Conservation (phyloP, 2,329 filamentous ascomycete species). For the Purpureocillium lavendulum region DNA sequence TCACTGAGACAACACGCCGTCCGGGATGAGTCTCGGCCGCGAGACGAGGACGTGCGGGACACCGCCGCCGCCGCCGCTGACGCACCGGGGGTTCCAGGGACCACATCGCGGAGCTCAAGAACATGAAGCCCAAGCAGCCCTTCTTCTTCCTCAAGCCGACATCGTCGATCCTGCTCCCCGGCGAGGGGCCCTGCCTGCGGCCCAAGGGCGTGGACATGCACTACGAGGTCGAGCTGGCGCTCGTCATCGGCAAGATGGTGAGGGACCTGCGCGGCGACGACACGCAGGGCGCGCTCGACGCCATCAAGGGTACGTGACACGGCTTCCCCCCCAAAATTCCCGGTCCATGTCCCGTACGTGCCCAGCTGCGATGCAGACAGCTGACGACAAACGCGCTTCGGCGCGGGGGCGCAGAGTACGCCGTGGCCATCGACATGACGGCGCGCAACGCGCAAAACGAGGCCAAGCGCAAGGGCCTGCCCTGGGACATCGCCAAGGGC, state of each 20-base stretch:
- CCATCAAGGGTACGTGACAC: conserved; percentile 60
- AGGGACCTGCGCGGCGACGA: conserved; percentile 70
- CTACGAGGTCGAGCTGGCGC: conserved; percentile 89
- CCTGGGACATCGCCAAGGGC: conserved; percentile 94
- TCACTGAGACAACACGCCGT: no score
- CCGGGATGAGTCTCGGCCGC: no score
- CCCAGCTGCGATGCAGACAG: no score
- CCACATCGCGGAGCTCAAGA: conserved; percentile 89
- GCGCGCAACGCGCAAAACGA: conserved; percentile 92
- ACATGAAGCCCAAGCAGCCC: conserved; percentile 78
- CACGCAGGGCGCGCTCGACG: conserved; percentile 65
- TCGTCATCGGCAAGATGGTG: conserved; percentile 77
- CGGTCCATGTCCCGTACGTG: no score
- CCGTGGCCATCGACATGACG: conserved; percentile 94
- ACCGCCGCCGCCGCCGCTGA: background rate
- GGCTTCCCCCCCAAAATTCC: no score
- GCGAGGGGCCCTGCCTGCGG: conserved; percentile 69
- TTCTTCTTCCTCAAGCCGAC: conserved; percentile 99
- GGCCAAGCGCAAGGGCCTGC: conserved; percentile 89
- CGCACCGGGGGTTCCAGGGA: conserved; percentile 45
- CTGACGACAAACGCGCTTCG: no score
- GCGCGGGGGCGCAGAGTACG: conserved; percentile 55
- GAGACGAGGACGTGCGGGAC: no score
- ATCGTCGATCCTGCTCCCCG: conserved; percentile 73
- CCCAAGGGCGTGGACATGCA: conserved; percentile 80